These are phyloP conservation scores for Suillus bovinus DNA, from an alignment of 768 basidiomycete species.

Conservation along the genomic window DNA sequence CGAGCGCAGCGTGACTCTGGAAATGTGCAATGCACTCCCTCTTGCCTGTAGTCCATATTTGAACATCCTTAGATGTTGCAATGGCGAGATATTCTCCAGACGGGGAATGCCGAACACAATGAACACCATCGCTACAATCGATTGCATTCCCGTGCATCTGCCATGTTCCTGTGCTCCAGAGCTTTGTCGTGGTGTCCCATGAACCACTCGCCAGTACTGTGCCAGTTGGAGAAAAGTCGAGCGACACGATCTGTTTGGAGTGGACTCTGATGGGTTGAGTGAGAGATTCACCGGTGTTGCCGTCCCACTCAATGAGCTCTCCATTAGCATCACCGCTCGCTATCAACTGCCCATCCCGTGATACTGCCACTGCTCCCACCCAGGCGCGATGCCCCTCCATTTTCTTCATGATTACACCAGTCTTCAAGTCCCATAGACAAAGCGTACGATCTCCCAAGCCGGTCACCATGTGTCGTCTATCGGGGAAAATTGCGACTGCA, in stretches of 20 bases:
- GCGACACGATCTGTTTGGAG: background rate
- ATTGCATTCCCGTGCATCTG: background rate
- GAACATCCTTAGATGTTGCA: background rate
- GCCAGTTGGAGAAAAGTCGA: background rate
- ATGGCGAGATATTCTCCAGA: background rate
- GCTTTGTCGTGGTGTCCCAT: no score
- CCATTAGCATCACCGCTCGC: constrained; percentile 1
- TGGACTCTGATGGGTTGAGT: background rate
- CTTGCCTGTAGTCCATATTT: background rate
- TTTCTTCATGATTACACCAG: background rate
- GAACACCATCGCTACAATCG: background rate
- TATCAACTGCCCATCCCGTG: background rate
- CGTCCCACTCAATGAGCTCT: background rate
- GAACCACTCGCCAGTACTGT: no score
- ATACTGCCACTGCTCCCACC: background rate
- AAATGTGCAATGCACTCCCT: background rate
- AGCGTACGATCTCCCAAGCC: background rate
- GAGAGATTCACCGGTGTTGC: background rate
- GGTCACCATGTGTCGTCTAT: background rate
- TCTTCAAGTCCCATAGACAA: background rate
- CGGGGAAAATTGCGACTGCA: background rate
- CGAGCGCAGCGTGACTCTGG: no score
- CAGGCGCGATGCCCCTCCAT: background rate
- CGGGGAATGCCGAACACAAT: background rate
- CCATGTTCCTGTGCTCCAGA: background rate